These are phyloP conservation scores for Keqinozyma sinolaborantium DNA, from an alignment of 1,139 yeast genomes.

Conservation along the genomic window DNA sequence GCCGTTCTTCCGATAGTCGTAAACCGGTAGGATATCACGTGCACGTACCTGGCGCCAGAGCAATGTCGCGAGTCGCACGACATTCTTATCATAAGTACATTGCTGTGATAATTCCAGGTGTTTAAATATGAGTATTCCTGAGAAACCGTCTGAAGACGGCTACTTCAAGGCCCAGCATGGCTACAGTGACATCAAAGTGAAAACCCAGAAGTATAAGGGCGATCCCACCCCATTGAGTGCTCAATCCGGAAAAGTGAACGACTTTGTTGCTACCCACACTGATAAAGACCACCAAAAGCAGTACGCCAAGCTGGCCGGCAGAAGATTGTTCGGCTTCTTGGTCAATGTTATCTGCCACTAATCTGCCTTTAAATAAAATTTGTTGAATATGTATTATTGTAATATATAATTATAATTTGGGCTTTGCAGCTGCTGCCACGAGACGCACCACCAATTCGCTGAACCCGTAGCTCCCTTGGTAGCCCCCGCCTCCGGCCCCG, in stretches of 20 bases:
- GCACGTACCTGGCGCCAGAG: too few relatives aligned
- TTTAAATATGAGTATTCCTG: constrained; percentile 21
- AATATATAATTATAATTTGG: constrained; percentile 4
- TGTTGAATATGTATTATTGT: constrained; percentile 1
- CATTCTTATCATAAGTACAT: too few relatives aligned
- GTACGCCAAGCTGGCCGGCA: constrained; percentile 31
- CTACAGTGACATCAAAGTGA: constrained; percentile 24
- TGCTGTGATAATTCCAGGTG: too few relatives aligned
- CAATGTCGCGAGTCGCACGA: too few relatives aligned
- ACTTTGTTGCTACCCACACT: constrained; percentile 25
- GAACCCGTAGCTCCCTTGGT: constrained; percentile 47
- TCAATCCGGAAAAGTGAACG: constrained; percentile 23
- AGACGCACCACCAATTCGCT: constrained; percentile 22
- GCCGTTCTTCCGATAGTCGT: too few relatives aligned
- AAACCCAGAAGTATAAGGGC: constrained; percentile 32
- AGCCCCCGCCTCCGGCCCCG: constrained; percentile 56
- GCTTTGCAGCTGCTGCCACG: constrained; percentile 2
- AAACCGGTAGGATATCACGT: too few relatives aligned
- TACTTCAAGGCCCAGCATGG: constrained; percentile 30
- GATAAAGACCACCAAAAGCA: constrained; percentile 38
- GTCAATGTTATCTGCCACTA: constrained; percentile 16
- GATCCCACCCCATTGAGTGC: constrained; percentile 33
- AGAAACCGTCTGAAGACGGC: constrained; percentile 26
- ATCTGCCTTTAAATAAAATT: not conserved
- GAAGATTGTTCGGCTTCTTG: constrained; percentile 18